These are phyloP conservation scores for Naumovozyma castellii DNA, from an alignment of 805 yeast species.

Conservation along the genomic window DNA sequence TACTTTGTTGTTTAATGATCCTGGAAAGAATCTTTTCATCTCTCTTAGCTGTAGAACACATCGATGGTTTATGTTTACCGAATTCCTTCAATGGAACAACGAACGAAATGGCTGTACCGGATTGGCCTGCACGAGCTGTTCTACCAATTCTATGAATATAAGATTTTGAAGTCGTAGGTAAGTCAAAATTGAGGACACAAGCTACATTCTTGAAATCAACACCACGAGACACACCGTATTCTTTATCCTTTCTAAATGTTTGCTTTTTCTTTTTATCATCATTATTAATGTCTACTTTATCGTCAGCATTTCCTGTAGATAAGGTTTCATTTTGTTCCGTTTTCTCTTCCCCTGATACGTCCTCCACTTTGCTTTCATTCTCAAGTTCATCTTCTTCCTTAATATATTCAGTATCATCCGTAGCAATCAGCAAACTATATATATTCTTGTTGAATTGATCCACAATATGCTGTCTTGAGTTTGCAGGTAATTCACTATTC, in stretches of 20 bases:
- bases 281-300: conserved; percentile 5
- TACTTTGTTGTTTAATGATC: conserved; percentile 66
- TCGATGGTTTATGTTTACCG: conserved; percentile 82
- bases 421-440: conserved; percentile 81
- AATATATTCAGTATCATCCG: conserved; percentile 72
- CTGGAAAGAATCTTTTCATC: conserved; percentile 81
- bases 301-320: conserved; percentile 8
- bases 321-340: conserved; percentile 9
- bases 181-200: conserved; percentile 89
- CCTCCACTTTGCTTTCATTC: conserved; percentile 4
- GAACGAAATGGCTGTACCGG: conserved; percentile 91
- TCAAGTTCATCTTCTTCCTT: conserved; percentile 33
- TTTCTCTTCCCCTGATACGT: conserved; percentile 11
- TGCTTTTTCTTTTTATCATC: conserved; percentile 21
- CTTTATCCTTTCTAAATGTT: conserved; percentile 45
- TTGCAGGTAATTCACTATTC: conserved; percentile 86
- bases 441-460: conserved; percentile 90
- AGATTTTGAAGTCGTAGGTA: conserved; percentile 81
- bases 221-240: conserved; percentile 93
- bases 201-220: conserved; percentile 94
- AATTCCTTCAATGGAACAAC: conserved; percentile 75
- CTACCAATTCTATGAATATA: conserved; percentile 93
- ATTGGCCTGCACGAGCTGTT: conserved; percentile 94
- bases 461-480: conserved; percentile 88
- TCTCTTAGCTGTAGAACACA: conserved; percentile 55